Conservation (phyloP, 2,329 filamentous ascomycete genomes). For the Orbilia javanica region DNA sequence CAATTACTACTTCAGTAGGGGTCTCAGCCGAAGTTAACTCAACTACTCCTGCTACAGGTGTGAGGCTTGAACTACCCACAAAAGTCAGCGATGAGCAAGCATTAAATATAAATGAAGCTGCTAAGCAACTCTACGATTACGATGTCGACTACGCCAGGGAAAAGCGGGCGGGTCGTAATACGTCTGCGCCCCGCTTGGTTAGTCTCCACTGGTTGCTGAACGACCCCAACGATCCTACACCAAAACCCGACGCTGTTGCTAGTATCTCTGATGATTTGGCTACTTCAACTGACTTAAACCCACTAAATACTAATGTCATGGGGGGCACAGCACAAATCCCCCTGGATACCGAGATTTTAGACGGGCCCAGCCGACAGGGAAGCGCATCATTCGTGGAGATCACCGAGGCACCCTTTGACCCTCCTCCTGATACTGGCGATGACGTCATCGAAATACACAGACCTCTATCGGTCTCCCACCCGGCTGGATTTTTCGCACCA, state of each 20-base stretch:
- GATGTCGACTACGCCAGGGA: conserved; percentile 24
- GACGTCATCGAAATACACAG: conserved; percentile 1
- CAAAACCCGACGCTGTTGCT: neutral
- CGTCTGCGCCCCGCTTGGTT: conserved; percentile 11
- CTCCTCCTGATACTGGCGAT: neutral
- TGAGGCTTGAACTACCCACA: neutral
- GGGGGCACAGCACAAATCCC: neutral
- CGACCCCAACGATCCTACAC: conserved; percentile 10
- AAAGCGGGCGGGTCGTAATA: neutral
- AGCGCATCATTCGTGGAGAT: too few relatives aligned
- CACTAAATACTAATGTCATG: neutral
- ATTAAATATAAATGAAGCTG: conserved; percentile 40
- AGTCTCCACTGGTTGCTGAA: conserved; percentile 54
- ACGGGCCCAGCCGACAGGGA: too few relatives aligned
- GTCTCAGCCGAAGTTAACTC: too few relatives aligned
- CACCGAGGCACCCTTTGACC: neutral
- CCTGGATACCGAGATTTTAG: neutral
- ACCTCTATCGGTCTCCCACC: neutral
- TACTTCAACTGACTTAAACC: neutral
- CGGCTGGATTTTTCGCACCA: neutral
- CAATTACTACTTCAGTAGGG: neutral
- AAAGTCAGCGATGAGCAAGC: conserved; percentile 15
- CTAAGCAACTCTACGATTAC: conserved; percentile 31
- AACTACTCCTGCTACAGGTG: neutral
- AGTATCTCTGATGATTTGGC: neutral